These are phyloP conservation scores for Cryptosporidium xiaoi DNA, from an alignment of 169 alveolate genomes.

Conservation along the genomic window DNA sequence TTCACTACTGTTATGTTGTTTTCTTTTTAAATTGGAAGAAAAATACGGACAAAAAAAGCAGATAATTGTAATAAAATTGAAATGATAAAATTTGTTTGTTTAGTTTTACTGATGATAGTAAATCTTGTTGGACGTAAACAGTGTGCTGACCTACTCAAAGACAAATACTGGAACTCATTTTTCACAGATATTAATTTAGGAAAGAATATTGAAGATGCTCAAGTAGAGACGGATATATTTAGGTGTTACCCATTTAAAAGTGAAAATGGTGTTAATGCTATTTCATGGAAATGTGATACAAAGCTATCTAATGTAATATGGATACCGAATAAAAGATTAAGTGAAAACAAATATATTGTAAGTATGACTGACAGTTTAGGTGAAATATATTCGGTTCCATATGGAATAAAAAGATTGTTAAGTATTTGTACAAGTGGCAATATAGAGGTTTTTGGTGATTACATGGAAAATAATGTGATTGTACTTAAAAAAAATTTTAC, in stretches of 20 bases:
- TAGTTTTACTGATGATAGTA: not conserved
- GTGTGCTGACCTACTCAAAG: not conserved
- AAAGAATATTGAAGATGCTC: not conserved
- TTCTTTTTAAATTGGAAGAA: too few relatives aligned
- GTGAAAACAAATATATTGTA: not conserved
- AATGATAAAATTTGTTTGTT: too few relatives aligned
- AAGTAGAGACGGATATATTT: constrained; percentile 28
- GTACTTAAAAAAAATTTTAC: constrained; percentile 24
- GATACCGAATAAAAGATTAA: constrained; percentile 29
- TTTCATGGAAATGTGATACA: constrained; percentile 60
- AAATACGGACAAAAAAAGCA: too few relatives aligned
- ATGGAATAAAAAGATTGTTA: constrained; percentile 16
- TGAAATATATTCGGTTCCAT: constrained; percentile 41
- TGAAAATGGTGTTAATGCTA: not conserved
- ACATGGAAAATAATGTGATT: not conserved
- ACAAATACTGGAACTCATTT: constrained; percentile 35
- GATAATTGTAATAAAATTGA: too few relatives aligned
- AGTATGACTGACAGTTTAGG: constrained; percentile 59
- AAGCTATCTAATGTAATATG: constrained; percentile 23
- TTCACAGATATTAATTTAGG: not conserved
- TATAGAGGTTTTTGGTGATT: constrained; percentile 21
- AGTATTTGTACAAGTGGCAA: constrained; percentile 43
- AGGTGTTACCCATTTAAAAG: not conserved
- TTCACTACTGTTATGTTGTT: too few relatives aligned
- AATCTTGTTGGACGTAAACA: not conserved